Conservation (phyloP, 495 filamentous ascomycete genomes). For the Delitschia confertaspora region DNA sequence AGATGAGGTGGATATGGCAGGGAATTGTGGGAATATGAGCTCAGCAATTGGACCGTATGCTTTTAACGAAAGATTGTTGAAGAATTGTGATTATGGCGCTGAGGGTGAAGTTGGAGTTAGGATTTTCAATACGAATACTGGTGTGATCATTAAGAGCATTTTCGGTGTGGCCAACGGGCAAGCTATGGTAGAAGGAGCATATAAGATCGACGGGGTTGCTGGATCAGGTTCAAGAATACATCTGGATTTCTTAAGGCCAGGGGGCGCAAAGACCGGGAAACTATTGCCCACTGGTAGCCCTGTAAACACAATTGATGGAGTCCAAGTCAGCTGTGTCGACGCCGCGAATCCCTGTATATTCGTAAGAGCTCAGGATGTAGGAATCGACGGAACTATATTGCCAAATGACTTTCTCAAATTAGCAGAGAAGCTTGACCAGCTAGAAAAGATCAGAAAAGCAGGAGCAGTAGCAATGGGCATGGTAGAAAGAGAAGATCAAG, state of each 20-base stretch:
- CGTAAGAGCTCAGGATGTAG: slow-evolving; percentile 46
- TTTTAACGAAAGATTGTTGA: slow-evolving; percentile 46
- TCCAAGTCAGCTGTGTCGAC: slow-evolving; percentile 52
- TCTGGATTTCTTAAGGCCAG: slow-evolving; percentile 57
- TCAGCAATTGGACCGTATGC: slow-evolving; percentile 59
- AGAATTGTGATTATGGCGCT: slow-evolving; percentile 12
- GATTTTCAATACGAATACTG: slow-evolving; percentile 48
- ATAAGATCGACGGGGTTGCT: slow-evolving; percentile 59
- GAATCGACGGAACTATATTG: slow-evolving; percentile 41
- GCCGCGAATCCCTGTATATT: slow-evolving; percentile 62
- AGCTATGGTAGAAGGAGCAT: slow-evolving; percentile 45
- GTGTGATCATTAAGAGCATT: slow-evolving; percentile 36
- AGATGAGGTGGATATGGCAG: slow-evolving; percentile 50
- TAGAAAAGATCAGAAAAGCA: slow-evolving; percentile 54
- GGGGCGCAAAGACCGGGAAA: slow-evolving; percentile 58
- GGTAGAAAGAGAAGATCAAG: slow-evolving; percentile 34
- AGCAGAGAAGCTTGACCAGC: slow-evolving; percentile 38
- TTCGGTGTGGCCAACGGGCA: slow-evolving; percentile 44
- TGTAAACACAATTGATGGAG: slow-evolving; percentile 45
- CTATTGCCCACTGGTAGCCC: slow-evolving; percentile 55
- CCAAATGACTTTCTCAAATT: slow-evolving; percentile 47
- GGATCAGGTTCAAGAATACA: slow-evolving; percentile 49
- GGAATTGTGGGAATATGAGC: slow-evolving; percentile 70
- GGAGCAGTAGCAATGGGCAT: slow-evolving; percentile 59
- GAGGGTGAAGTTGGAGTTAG: slow-evolving; percentile 36